Evolutionary conservation across 305 asterid species (phyloP).

Genomic region (Caryopteris hybrid): DNA sequence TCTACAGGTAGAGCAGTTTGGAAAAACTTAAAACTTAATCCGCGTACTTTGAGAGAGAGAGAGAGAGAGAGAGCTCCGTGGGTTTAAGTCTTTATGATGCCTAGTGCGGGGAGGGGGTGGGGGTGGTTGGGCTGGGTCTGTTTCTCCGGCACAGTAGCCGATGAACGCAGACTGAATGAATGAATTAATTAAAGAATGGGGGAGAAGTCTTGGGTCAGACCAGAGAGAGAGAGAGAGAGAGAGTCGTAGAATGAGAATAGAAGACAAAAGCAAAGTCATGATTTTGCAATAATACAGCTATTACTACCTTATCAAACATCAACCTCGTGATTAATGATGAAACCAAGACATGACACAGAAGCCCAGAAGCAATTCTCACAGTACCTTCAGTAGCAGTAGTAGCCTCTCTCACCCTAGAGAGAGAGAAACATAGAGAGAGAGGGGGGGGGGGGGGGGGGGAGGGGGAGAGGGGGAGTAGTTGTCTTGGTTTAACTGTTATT

Average conservation of each 20-base stretch:
- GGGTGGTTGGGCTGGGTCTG: slow-evolving; percentile 37
- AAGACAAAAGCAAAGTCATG: slow-evolving; percentile 55
- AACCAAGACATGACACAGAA: slow-evolving; percentile 13
- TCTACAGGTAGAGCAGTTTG: slow-evolving; percentile 56
- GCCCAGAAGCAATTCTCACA: neutral
- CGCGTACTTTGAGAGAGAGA: neutral
- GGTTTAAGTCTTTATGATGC: slow-evolving; percentile 8
- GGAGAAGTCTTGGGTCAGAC: slow-evolving; percentile 25
- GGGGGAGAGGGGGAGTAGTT: too few relatives aligned
- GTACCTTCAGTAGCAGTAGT: neutral
- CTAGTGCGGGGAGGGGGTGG: neutral
- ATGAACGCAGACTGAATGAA: slow-evolving; percentile 44
- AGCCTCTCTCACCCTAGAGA: neutral
- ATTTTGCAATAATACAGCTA: slow-evolving; percentile 57
- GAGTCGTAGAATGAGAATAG: slow-evolving; percentile 1
- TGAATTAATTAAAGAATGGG: slow-evolving; percentile 36
- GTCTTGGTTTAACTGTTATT: neutral
- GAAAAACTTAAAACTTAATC: neutral
- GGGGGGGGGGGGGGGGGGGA: too few relatives aligned
- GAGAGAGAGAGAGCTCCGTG: neutral
- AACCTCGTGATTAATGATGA: slow-evolving; percentile 62
- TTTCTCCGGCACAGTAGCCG: slow-evolving; percentile 87
- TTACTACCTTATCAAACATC: slow-evolving; percentile 48
- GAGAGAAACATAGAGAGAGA: too few relatives aligned
- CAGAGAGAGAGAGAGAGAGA: neutral